Evolutionary conservation across 2,329 filamentous ascomycete species (phyloP).

Genomic region (Diplodia sapinea): DNA sequence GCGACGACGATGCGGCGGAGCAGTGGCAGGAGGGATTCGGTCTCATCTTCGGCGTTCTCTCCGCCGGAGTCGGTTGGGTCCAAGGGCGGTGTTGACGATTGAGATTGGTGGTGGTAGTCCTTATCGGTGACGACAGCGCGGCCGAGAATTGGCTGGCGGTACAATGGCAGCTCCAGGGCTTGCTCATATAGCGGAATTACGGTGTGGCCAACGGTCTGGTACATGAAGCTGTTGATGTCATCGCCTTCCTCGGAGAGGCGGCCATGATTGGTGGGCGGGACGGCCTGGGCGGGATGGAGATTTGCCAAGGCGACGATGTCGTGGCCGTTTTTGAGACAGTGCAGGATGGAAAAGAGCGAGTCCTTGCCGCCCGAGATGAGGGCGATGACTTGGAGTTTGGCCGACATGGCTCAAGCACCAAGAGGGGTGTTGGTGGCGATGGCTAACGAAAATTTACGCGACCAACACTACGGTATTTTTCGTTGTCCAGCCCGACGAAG

Average conservation of each 20-base stretch:
- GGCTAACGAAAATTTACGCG: constrained; percentile 30
- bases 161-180: constrained; percentile 81
- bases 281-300: constrained; percentile 66
- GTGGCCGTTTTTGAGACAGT: constrained; percentile 87
- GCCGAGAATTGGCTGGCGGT: constrained; percentile 77
- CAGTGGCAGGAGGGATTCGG: constrained; percentile 81
- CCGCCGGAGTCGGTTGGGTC: neutral
- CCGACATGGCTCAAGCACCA: constrained; percentile 9
- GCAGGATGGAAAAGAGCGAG: constrained; percentile 89
- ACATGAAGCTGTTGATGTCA: constrained; percentile 98
- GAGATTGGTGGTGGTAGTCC: constrained; percentile 62
- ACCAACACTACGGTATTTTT: constrained; percentile 30
- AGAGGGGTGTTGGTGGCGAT: constrained; percentile 32
- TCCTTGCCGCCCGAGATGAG: constrained; percentile 97
- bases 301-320: constrained; percentile 87
- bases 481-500: constrained; percentile 19
- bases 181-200: constrained; percentile 83
- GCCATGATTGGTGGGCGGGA: constrained; percentile 39
- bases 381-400: constrained; percentile 71
- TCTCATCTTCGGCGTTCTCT: constrained; percentile 69
- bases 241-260: constrained; percentile 50
- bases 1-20: constrained; percentile 68
- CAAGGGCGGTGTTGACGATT: too few species aligned
- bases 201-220: constrained; percentile 92
- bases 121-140: constrained; percentile 71